Conservation (phyloP, 192 early-diverging fungal species). For the Backusella luteola region DNA sequence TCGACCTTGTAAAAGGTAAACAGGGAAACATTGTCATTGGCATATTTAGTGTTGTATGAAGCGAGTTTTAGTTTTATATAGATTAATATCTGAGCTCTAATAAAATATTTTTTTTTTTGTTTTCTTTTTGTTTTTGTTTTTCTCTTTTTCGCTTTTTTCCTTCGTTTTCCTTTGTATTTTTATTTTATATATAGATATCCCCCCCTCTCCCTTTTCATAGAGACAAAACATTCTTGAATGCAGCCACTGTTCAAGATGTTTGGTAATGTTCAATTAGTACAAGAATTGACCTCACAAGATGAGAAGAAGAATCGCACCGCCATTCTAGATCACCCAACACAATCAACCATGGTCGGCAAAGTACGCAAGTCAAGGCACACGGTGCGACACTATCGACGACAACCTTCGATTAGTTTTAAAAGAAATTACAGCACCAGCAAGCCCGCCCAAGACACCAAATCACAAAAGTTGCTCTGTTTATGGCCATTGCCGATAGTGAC, state of each 20-base stretch:
- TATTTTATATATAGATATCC: not conserved
- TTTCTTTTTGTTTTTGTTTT: not conserved
- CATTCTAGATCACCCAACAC: not conserved
- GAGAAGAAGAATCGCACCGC: not conserved
- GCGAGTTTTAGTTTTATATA: not conserved
- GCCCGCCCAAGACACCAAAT: constrained; percentile 9
- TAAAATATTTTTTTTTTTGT: not conserved
- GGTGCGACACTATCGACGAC: not conserved
- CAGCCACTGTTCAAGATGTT: constrained; percentile 31
- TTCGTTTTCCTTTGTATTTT: not conserved
- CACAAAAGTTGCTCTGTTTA: constrained; percentile 30
- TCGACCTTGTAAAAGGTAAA: not conserved
- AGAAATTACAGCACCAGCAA: not conserved
- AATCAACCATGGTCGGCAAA: not conserved
- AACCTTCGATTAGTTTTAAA: not conserved
- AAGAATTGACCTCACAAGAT: constrained; percentile 27
- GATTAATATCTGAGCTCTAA: not conserved
- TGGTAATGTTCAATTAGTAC: constrained; percentile 30
- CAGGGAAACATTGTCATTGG: not conserved
- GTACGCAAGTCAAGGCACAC: not conserved
- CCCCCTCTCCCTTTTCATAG: not conserved
- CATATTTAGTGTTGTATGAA: not conserved
- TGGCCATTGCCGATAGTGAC: constrained; percentile 37
- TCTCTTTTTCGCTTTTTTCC: not conserved
- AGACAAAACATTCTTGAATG: not conserved